A percentile compares a stretch with the other conserved stretches of the same genome.
phyloP scores from a whole-genome alignment of 2,329 filamentous ascomycete genomes.

The Colletotrichum coccodes region DNA sequence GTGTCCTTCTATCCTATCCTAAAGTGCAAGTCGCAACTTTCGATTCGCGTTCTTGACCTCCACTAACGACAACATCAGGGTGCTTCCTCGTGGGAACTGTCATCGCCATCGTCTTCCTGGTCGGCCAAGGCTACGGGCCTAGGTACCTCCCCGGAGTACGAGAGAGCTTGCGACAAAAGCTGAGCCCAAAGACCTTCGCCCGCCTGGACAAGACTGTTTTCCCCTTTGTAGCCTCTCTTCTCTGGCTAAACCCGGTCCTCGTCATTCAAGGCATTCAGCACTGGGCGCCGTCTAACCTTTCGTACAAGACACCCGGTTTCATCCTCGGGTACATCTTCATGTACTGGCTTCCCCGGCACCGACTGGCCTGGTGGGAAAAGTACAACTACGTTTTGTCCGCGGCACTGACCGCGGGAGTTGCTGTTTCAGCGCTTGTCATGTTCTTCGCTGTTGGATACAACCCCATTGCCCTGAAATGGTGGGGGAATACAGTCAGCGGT shows the following conservation, averaged over 20 bases:
- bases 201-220: conserved; percentile 49
- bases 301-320: conserved; percentile 55
- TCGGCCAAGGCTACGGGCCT: conserved; percentile 45
- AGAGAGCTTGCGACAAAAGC: conserved; percentile 42
- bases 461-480: conserved; percentile 51
- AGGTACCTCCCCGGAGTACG: conserved; percentile 46
- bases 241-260: conserved; percentile 53
- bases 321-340: conserved; percentile 54
- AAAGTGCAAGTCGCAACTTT: conserved; percentile 40
- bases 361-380: conserved; percentile 55
- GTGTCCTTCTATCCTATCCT: conserved; percentile 52
- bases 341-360: conserved; percentile 51
- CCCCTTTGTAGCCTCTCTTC: conserved; percentile 47
- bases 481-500: conserved; percentile 49
- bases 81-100: conserved; percentile 53
- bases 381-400: conserved; percentile 58
- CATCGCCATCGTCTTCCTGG: conserved; percentile 49
- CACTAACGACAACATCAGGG: too few relatives aligned
- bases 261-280: conserved; percentile 54
- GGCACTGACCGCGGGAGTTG: conserved; percentile 53
- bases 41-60: too few relatives aligned
- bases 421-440: conserved; percentile 52
- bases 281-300: conserved; percentile 54
- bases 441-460: conserved; percentile 55
- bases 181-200: conserved; percentile 44